Evolutionary conservation across 1,284 basidiomycete genomes (phyloP), one percentile per base, ranked within the genome.

Genomic region (Sphaerobolus stellatus): DNA sequence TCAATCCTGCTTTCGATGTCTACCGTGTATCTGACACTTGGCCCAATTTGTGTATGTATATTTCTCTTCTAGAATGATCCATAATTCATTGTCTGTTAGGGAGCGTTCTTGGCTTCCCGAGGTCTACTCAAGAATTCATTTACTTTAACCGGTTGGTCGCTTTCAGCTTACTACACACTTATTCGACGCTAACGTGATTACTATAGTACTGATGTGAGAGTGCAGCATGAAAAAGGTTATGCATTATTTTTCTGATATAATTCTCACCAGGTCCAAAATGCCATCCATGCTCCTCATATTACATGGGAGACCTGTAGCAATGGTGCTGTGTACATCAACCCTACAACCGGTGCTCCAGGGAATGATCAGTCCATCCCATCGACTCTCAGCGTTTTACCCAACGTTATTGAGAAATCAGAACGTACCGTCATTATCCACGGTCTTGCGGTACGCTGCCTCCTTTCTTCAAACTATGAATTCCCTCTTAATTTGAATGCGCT

Each of bases 91-190:
- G 20, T 56, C 67, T 36, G 13, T 31, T 38, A 78, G 76, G 79
- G 80, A 80, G 78, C 60, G 79, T 82, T 3, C 70, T 82, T 30
- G 80, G 79, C 4, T 81, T 81, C 69, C 79, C 80, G n/a, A 69
- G 75, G 8, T 73, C 75, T 5, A 81, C 78, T 0, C 79, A 82
- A 62, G 63, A 80, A 56, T 81, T 81, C 58, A 61, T 71, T 31
- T 72, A 73, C 58, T 73, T 72, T 63, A 73, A 72, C 40, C 57
- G 70, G 61, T 66, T n/a, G 29, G 67, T 59, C 16, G 36, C 34
- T 41, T 38, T 16, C 48, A 24, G 18, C 38, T 16, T 18, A 25
- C 48, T 25, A 13, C 25, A 46, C 28, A 31, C 14, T 16, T n/a
- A n/a, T n/a, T n/a, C n/a, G n/a, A n/a, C n/a, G n/a, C n/a, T n/a